phyloP scores from a whole-genome alignment of 176 grass and related monocot species.

The Musa troglodytarum region DNA sequence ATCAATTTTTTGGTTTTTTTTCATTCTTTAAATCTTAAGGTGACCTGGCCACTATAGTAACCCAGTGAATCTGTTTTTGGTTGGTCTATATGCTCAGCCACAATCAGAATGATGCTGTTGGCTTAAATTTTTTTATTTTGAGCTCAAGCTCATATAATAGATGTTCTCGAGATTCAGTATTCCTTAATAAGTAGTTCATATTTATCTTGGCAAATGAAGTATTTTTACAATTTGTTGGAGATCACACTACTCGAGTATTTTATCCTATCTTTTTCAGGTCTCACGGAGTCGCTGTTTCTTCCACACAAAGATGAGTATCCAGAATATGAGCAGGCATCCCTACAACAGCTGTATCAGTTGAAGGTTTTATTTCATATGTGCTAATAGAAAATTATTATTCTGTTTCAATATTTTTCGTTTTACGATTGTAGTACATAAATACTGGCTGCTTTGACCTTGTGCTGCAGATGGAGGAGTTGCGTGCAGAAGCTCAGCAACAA shows the following conservation, averaged over 20 bases:
- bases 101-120: background rate
- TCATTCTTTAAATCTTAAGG: background rate
- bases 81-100: background rate
- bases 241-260: conserved; percentile 3
- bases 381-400: conserved; percentile 11
- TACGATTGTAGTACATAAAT: background rate
- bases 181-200: background rate
- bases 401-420: background rate
- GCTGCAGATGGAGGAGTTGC: conserved; percentile 71
- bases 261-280: conserved; percentile 43
- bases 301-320: conserved; percentile 90
- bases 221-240: background rate
- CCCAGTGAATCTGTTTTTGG: no score
- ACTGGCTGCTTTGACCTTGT: conserved; percentile 21
- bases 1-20: background rate
- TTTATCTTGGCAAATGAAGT: background rate
- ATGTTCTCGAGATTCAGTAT: background rate
- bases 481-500: conserved; percentile 69
- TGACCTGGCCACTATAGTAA: background rate
- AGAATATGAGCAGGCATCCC: conserved; percentile 94
- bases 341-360: conserved; percentile 67
- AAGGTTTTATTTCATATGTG: conserved; percentile 48
- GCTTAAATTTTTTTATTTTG: background rate
- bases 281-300: conserved; percentile 88
- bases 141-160: background rate